phyloP scores from a whole-genome alignment of 345 rosid species.

The Eucalyptus coolabah region DNA sequence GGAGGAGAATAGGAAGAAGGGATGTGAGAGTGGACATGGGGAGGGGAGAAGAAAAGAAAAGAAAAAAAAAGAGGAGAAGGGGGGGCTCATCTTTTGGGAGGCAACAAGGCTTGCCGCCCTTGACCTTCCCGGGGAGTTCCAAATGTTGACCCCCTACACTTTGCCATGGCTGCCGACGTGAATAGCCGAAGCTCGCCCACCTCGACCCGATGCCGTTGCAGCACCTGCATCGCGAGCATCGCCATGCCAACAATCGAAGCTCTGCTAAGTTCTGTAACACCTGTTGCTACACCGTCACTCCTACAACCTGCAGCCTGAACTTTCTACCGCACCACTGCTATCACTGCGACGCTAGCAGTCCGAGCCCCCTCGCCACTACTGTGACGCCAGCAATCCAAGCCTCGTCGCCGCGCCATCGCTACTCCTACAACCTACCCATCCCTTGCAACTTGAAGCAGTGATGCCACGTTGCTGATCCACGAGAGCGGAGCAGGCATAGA shows the following conservation, averaged over 20 bases:
- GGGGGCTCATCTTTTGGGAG: no score
- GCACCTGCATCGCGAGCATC: no score
- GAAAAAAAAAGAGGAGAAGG: accelerated
- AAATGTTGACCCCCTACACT: no score
- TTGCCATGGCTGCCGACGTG: accelerated
- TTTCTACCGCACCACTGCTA: accelerated
- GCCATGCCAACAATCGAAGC: no score
- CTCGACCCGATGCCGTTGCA: accelerated
- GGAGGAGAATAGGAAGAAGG: no score
- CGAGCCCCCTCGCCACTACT: accelerated
- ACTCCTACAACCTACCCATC: accelerated
- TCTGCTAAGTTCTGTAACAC: accelerated
- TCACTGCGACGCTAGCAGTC: no score
- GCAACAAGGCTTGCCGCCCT: accelerated
- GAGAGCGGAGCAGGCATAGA: accelerated
- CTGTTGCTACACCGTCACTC: accelerated
- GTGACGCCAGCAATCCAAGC: accelerated
- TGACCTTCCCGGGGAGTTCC: no score
- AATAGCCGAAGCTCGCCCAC: accelerated
- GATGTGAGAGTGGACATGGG: accelerated
- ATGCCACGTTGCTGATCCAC: accelerated
- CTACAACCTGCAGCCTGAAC: accelerated
- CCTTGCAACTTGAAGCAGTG: accelerated
- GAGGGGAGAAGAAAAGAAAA: no score
- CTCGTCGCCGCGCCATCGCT: accelerated